phyloP scores from a whole-genome alignment of 108 stramenopile species.

The Schizochytrium sp. region DNA sequence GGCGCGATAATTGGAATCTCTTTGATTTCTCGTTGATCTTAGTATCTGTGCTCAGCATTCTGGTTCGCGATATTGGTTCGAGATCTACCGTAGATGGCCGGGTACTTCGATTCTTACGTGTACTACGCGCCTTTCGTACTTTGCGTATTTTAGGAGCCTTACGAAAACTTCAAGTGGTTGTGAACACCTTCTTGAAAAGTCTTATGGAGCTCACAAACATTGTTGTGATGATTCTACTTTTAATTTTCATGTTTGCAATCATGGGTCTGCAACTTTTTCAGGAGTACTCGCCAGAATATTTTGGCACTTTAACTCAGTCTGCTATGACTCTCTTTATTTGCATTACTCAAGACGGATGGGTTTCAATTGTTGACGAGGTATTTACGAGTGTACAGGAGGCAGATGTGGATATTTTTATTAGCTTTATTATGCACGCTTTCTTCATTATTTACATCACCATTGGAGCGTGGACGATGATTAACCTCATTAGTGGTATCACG shows the following conservation, averaged over 20 bases:
- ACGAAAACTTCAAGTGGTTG: slow-evolving; percentile 37
- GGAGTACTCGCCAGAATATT: slow-evolving; percentile 6
- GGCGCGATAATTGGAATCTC: slow-evolving; percentile 58
- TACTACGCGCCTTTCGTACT: slow-evolving; percentile 44
- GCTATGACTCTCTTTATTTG: slow-evolving; percentile 32
- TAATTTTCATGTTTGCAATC: slow-evolving; percentile 57
- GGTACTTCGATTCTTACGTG: slow-evolving; percentile 41
- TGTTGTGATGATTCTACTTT: slow-evolving; percentile 57
- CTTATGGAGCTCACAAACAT: slow-evolving; percentile 60
- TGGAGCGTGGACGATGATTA: slow-evolving; percentile 52
- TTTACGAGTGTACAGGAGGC: background rate
- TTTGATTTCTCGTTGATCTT: slow-evolving; percentile 56
- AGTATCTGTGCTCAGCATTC: slow-evolving; percentile 25
- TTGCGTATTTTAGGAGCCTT: slow-evolving; percentile 38
- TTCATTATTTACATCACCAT: slow-evolving; percentile 22
- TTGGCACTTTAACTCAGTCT: slow-evolving; percentile 31
- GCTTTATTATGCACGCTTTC: slow-evolving; percentile 4
- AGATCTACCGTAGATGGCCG: background rate
- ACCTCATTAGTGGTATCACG: slow-evolving; percentile 58
- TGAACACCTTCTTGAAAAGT: slow-evolving; percentile 35
- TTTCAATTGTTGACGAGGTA: slow-evolving; percentile 16
- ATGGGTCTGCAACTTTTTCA: slow-evolving; percentile 43
- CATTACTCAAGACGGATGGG: slow-evolving; percentile 58
- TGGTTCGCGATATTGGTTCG: slow-evolving; percentile 13
- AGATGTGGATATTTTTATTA: background rate